Evolutionary conservation across 1,139 yeast species (phyloP).

Genomic region (Geotrichum histeridarum): DNA sequence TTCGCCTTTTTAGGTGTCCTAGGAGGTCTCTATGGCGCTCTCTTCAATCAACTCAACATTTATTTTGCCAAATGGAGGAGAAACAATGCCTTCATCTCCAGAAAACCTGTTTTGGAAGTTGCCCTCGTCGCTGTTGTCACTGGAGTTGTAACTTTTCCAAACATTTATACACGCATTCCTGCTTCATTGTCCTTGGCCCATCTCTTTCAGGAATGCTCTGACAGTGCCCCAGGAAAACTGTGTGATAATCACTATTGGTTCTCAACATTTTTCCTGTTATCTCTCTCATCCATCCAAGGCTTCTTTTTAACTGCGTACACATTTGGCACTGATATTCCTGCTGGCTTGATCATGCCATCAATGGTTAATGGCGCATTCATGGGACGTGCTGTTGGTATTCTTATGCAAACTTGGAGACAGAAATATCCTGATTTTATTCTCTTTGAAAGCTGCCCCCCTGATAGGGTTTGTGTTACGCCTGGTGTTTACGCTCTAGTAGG

Average conservation of each 20-base stretch:
- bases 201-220: conserved; percentile 58
- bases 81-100: conserved; percentile 20
- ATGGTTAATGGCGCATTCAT: conserved; percentile 64
- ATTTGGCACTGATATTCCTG: conserved; percentile 64
- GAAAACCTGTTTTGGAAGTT: conserved; percentile 45
- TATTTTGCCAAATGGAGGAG: conserved; percentile 41
- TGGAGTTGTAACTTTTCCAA: conserved; percentile 52
- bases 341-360: conserved; percentile 72
- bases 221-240: conserved; percentile 32
- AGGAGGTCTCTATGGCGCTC: conserved; percentile 65
- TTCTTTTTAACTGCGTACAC: conserved; percentile 56
- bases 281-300: conserved; percentile 50
- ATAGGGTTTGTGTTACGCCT: conserved; percentile 67
- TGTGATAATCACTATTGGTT: conserved; percentile 37
- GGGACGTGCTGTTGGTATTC: conserved; percentile 63
- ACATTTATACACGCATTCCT: conserved; percentile 52
- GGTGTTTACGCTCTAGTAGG: conserved; percentile 97
- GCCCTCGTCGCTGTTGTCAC: conserved; percentile 47
- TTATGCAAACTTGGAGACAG: conserved; percentile 41
- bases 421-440: conserved; percentile 30
- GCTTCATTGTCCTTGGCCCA: conserved; percentile 51
- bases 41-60: conserved; percentile 49
- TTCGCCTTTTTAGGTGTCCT: conserved; percentile 60
- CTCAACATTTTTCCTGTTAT: conserved; percentile 35
- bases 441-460: conserved; percentile 40